Evolutionary conservation across 2,329 filamentous ascomycete species (phyloP), one percentile per base, ranked within the genome.

Genomic region (Fusarium temperatum): DNA sequence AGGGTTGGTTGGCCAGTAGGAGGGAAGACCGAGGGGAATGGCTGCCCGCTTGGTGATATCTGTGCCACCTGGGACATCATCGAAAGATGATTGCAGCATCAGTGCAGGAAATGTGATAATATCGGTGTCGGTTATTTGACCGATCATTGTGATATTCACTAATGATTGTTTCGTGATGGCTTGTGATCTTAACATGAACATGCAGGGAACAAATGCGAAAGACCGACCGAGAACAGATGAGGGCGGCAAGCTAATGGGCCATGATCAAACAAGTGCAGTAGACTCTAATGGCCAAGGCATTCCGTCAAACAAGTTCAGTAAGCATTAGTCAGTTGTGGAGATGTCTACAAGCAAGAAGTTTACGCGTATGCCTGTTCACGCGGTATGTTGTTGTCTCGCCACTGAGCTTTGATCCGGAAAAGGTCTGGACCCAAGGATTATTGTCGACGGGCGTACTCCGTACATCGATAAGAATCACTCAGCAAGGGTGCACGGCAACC

Each of bases 1-100:
- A 22, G 14, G 28, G 0, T 3, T 5, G 3, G 10, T 12, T 6
- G 13, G 26, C 70, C 61, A 73, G 66, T 74, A 70, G 70, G 70
- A 74, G 47, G 12, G 66, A 73, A 63, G 47, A 51, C 70, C 70
- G 70, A 73, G 18, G 1, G 17, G 6, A 3, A 26, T 36, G 20
- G 11, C 32, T 42, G 28, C 54, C 17, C 30, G 20, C n/a, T 26
- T 36, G 28, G 28, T 20, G 20, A 20, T 48, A 61, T 50, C 28
- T 20, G n/a, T 60, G 45, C 45, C 6, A 5, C 47, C 36, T 6
- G 13, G 6, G n/a, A 39, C n/a, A 41, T 26, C 7, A 36, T 62
- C 50, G 55, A 48, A 50, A n/a, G 55, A 30, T 50, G 3, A 28
- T 30, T 28, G 26, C 54, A 44, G 38, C 11, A 36, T 58, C 24